Conservation (phyloP, 2,329 filamentous ascomycete genomes). For the Apiospora malaysiana region DNA sequence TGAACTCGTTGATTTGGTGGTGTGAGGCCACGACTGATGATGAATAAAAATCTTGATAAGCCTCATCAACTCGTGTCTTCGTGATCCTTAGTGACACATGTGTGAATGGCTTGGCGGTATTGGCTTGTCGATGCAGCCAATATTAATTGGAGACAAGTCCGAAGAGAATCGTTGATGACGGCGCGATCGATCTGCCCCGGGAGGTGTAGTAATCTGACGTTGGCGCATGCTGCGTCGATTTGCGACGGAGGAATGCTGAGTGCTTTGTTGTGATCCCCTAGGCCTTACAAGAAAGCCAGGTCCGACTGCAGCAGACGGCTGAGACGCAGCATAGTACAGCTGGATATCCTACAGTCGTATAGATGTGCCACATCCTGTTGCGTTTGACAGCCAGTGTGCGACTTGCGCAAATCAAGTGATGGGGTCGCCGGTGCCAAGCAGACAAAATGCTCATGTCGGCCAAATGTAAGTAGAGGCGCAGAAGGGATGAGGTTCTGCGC, state of each 20-base stretch:
- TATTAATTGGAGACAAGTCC: not conserved
- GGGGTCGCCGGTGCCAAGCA: not conserved
- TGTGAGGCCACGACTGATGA: conserved; percentile 17
- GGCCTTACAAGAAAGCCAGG: not conserved
- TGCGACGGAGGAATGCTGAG: not conserved
- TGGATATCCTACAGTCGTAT: not conserved
- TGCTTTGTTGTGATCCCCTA: conserved; percentile 5
- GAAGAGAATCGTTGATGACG: not conserved
- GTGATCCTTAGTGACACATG: not conserved
- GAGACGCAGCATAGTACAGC: not conserved
- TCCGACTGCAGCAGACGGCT: not conserved
- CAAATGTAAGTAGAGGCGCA: conserved; percentile 10
- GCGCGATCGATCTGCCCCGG: not conserved
- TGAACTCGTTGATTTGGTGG: conserved; percentile 18
- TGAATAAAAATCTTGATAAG: conserved; percentile 14
- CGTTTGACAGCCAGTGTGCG: not conserved
- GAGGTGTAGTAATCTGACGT: not conserved
- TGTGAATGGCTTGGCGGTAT: not conserved
- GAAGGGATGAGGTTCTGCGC: conserved; percentile 5
- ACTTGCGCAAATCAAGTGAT: not conserved
- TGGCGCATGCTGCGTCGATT: not conserved
- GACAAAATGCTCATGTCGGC: not conserved
- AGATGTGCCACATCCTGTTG: not conserved
- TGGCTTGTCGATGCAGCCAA: not conserved
- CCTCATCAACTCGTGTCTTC: not conserved